Evolutionary conservation across 1,284 basidiomycete genomes (phyloP), one percentile per base, ranked within the genome.

Genomic region (Marasmius tenuissimus): DNA sequence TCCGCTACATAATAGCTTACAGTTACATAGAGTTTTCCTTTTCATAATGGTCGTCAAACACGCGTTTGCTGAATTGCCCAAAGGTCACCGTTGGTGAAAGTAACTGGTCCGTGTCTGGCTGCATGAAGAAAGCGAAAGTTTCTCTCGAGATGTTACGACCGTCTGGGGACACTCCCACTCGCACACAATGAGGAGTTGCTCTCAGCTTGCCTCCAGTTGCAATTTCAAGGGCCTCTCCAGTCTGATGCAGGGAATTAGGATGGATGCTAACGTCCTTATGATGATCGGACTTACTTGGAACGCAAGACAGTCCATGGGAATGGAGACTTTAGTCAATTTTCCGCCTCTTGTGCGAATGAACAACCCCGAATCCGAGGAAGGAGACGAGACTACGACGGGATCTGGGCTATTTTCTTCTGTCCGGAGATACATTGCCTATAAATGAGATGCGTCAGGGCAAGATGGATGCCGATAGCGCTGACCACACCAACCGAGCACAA

Each of bases 181-280:
- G 85, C 40, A 97, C 95, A 67, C 93, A 97, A 69, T 98, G 95
- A 8, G 94, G 94, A 0, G 95, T 97, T 0, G 95, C 95, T 50
- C 88, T 84, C 18, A 97, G 78, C 62, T 80, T 83, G 11, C 86
- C 86, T 18, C 81, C 85, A 1, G 94, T 96, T 12, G 95, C 88
- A 35, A 97, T 79, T 73, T 96, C 88, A 34, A 98, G 84, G 14
- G 95, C 93, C 76, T 97, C 94, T 8, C 95, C 95, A 0, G 94
- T 97, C 74, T 98, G 40, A 12, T 11, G 27, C 12, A 34, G 33
- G 18, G n/a, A 39, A 6, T 62, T 12, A 57, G 20, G 14, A 18
- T 20, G 12, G 35, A 33, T 1, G 18, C 20, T 40, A 38, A 9
- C 12, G 22, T 33, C 33, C 12, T 37, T 9, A 42, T 8, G 33